Evolutionary conservation across 768 basidiomycete species (phyloP), one percentile per base, ranked within the genome.

Genomic region (Lentinula lateritia): DNA sequence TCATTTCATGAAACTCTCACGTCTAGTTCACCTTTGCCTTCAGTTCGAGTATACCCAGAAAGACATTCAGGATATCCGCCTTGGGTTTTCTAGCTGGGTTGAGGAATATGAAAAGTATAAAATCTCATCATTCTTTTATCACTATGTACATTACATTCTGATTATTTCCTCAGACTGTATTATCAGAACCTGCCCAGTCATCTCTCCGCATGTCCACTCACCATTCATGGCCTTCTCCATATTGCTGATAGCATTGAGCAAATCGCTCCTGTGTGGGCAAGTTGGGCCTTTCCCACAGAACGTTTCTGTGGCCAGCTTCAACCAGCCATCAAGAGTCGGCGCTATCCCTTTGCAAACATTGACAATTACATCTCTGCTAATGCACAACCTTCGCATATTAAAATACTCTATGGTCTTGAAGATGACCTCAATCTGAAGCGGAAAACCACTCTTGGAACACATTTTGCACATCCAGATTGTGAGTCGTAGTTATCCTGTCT

Each of bases 1-100:
- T 2, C 74, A 77, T 56, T 74, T 76, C 50, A 18, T 74, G n/a
- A 36, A 66, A 1, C 69, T 76, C 28, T 68, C 73, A 34, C 16
- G 50, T 3, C 65, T 76, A 3, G 50, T 75, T 23, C 63, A 62
- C n/a, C 42, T 59, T 0, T 76, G 75, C 61, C 65, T 77, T 1
- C 66, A 72, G 43, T 74, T 70, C 36, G 66, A 70, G 23, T 23
- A 23, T 23, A 23, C 23, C 23, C 23, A 23, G 23, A 23, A 23
- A 41, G 53, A 70, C 6, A 63, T 61, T 0, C 3, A 28, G 2
- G 68, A 72, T 35, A 45, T 74, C 5, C 48, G 23, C 23, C 23
- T 62, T 1, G 34, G 54, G 7, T 46, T 74, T 2, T 55, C 65
- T 1, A 12, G 1, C 0, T 75, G 74, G 74, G 72, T 74, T 5